Evolutionary conservation across 441 rosid genomes (phyloP).

Genomic region (Populus tomentosa): DNA sequence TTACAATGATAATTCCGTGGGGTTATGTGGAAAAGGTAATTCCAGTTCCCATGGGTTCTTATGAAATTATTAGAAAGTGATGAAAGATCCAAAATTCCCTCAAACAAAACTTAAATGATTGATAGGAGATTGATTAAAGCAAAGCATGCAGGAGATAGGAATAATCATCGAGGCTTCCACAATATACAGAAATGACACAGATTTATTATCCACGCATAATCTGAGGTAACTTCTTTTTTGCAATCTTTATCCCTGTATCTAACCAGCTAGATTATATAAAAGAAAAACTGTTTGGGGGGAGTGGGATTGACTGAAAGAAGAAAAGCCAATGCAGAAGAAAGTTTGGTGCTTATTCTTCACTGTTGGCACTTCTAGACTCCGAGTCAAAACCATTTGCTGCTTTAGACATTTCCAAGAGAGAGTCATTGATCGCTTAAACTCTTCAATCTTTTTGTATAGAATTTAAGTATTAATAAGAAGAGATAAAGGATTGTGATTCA

Average conservation of each 20-base stretch:
- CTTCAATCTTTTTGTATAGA: neutral
- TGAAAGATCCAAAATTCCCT: neutral
- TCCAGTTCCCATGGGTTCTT: neutral
- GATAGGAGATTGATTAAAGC: neutral
- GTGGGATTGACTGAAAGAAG: neutral
- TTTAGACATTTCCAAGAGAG: neutral
- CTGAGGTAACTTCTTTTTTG: neutral
- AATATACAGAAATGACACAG: neutral
- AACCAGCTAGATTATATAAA: neutral
- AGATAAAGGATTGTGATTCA: neutral
- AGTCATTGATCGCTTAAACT: neutral
- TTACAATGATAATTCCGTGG: neutral
- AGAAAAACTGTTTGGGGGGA: neutral
- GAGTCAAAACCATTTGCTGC: constrained; percentile 1
- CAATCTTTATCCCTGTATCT: neutral
- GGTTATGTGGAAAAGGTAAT: neutral
- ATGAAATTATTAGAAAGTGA: neutral
- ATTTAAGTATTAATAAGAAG: neutral
- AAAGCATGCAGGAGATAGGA: no score
- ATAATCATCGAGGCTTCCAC: neutral
- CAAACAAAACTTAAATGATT: neutral
- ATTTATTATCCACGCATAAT: neutral
- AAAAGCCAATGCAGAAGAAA: constrained; percentile 5
- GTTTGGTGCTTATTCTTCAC: neutral
- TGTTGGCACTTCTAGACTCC: neutral